Base-by-base conservation (phyloP, 1,284 basidiomycete genomes). In the Ganoderma meredithae region DNA sequence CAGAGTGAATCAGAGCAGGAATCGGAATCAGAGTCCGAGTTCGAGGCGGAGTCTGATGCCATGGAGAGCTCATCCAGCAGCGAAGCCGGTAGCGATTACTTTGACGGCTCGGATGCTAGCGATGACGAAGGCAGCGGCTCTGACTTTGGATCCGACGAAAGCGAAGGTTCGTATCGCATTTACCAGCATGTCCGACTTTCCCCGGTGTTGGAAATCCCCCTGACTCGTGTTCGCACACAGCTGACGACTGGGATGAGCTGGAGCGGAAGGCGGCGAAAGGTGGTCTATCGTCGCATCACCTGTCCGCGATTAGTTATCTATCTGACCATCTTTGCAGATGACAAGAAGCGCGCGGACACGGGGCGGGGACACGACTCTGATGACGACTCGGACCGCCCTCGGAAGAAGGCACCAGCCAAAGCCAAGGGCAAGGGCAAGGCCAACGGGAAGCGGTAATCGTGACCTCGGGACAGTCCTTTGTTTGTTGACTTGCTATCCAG, bases 181-280 rank as follows among this genome's bases (percentile, higher is more conserved):
- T 55, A 3, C 25, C 27, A 27, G 13, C 10, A 13, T 31, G 6
- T 39, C 52, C 62, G 40, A 36, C 68, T 40, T 12, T 17, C 47
- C 47, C 44, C 44, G 58, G 22, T 33, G 22, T 22, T 71, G 75
- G 73, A 49, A 72, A 67, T 52, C 74, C 74, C 31, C 43, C 56
- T 55, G 39, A 67, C 43, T 22, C 12, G 40, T 19, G 39, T 33
- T 22, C 12, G 40, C 19, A 27, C 25, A n/a, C 74, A 84, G 93
- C 95, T 36, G 95, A 97, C 70, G 96, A 97, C 75, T 98, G 96
- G 96, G 96, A 97, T 77, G 96, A 96, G 77, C 83, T 98, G 33
- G 97, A 99, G 81, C 86, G 90, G 60, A 97, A 97, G 78, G 94
- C 95, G 15, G 92, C 93, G 17, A 92, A 91, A 84, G 91, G 92